These are phyloP conservation scores for Diaporthe ilicicola DNA, from an alignment of 2,329 filamentous ascomycete species.

Conservation along the genomic window DNA sequence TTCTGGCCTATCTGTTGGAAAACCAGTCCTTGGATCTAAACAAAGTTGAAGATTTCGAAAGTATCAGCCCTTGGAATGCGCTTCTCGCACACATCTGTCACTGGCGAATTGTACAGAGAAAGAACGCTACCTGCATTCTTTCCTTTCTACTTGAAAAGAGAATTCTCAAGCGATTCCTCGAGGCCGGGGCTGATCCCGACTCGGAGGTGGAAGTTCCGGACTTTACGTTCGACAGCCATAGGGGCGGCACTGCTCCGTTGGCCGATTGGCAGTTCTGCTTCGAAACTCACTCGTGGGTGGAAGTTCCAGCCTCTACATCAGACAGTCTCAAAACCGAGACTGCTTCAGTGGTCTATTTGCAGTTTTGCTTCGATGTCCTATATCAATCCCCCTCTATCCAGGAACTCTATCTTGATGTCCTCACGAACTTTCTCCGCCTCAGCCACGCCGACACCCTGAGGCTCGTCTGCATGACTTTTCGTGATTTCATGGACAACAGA, in stretches of 20 bases:
- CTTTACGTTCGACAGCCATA: not conserved
- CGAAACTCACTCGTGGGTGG: not conserved
- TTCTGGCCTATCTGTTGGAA: not conserved
- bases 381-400: not conserved
- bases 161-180: not conserved
- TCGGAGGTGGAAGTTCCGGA: not conserved
- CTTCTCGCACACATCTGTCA: not conserved
- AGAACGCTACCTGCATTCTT: not conserved
- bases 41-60: not conserved
- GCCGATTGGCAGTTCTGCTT: too few relatives aligned
- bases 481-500: not conserved
- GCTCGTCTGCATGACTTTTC: not conserved
- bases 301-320: not conserved
- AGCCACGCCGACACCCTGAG: not conserved
- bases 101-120: not conserved
- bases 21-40: not conserved
- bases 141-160: not conserved
- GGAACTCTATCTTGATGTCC: not conserved
- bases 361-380: not conserved
- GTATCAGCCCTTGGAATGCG: not conserved
- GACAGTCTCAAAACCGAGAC: too few relatives aligned
- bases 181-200: not conserved
- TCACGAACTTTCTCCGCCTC: not conserved
- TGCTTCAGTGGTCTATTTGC: not conserved
- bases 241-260: too few relatives aligned